phyloP scores from a whole-genome alignment of 2,329 filamentous ascomycete genomes.

The Penicillium sp. region DNA sequence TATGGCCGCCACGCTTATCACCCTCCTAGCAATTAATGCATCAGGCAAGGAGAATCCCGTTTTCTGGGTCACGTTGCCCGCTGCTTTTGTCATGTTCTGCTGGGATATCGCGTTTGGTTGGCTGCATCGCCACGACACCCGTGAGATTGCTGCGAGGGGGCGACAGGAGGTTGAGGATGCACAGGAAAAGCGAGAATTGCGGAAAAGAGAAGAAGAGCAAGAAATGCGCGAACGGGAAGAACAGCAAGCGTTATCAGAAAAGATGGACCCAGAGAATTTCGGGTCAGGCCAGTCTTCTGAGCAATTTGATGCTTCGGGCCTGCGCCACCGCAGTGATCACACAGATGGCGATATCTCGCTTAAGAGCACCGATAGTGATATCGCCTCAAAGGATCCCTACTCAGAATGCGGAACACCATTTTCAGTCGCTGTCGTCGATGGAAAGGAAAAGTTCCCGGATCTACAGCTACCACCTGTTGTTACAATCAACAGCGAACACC shows the following conservation, averaged over 20 bases:
- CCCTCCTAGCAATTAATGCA: conserved; percentile 65
- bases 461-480: background rate
- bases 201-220: conserved; percentile 17
- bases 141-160: conserved; percentile 59
- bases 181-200: conserved; percentile 42
- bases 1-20: conserved; percentile 66
- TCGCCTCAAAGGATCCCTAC: background rate
- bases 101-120: conserved; percentile 67
- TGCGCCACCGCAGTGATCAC: background rate
- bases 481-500: background rate
- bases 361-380: background rate
- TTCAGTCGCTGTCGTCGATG: conserved; percentile 4
- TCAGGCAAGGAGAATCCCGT: conserved; percentile 56
- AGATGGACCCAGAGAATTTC: background rate
- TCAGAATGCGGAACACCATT: background rate
- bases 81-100: conserved; percentile 64
- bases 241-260: background rate
- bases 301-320: background rate
- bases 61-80: conserved; percentile 68
- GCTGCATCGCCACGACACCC: conserved; percentile 61
- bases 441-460: conserved; percentile 13
- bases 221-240: conserved; percentile 6
- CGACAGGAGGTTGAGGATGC: conserved; percentile 50
- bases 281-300: background rate
- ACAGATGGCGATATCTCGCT: background rate